Percentiles rank a stretch among this genome's conserved stretches.
phyloP scores from a whole-genome alignment of 208 protist genomes.

The Trypanosoma caninum region DNA sequence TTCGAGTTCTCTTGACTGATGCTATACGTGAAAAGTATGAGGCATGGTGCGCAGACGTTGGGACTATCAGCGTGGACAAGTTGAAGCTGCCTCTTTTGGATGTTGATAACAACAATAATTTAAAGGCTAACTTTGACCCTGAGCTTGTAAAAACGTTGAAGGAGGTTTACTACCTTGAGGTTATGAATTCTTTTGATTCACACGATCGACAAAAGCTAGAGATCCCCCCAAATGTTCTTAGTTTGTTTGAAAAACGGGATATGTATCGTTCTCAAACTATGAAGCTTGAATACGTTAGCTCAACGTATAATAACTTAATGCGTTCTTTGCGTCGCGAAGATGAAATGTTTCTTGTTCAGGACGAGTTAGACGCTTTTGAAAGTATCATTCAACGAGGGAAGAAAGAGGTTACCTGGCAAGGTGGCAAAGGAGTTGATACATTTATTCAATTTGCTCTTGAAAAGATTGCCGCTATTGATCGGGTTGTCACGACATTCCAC shows the following conservation, averaged over 20 bases:
- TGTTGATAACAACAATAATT: slow-evolving; percentile 39
- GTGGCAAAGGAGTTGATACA: slow-evolving; percentile 74
- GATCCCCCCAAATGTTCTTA: slow-evolving; percentile 78
- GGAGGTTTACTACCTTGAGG: slow-evolving; percentile 96
- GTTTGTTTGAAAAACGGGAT: slow-evolving; percentile 90
- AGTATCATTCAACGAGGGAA: slow-evolving; percentile 64
- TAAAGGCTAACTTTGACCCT: slow-evolving; percentile 97
- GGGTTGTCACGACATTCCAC: slow-evolving; percentile 87
- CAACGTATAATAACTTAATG: slow-evolving; percentile 94
- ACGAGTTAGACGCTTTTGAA: slow-evolving; percentile 87
- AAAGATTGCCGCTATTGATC: slow-evolving; percentile 79
- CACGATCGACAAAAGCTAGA: slow-evolving; percentile 60
- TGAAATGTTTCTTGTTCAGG: slow-evolving; percentile 91
- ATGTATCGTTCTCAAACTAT: slow-evolving; percentile 89
- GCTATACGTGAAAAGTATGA: slow-evolving; percentile 83
- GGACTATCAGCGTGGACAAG: slow-evolving; percentile 89
- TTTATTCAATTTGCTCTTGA: slow-evolving; percentile 90
- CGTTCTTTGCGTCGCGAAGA: slow-evolving; percentile 84
- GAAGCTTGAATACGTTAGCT: slow-evolving; percentile 91
- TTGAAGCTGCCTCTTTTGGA: slow-evolving; percentile 92
- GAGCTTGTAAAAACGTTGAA: slow-evolving; percentile 93
- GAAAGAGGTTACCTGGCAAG: slow-evolving; percentile 88
- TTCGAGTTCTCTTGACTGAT: slow-evolving; percentile 54
- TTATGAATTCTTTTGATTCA: slow-evolving; percentile 88
- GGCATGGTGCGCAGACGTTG: slow-evolving; percentile 90